Base-by-base conservation (phyloP, 306 rosid species). In the Oemleria cerasiformis region DNA sequence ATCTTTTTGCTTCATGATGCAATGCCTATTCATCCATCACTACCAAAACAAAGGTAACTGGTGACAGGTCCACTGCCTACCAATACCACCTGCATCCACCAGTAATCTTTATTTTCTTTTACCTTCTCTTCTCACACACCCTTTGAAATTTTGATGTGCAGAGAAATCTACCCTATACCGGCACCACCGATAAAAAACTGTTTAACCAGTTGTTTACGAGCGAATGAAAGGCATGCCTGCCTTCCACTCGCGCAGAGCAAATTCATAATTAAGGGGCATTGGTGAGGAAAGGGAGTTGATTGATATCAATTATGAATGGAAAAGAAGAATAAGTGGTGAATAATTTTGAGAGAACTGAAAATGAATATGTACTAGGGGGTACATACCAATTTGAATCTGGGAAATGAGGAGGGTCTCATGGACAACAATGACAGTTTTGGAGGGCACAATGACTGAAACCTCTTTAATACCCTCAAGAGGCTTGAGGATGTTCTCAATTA, bases 361-460 rank as follows among this genome's bases (percentile, higher is more conserved):
- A 69, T 34, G n/a, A 19, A 30, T 4, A 25, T 25, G 2, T 2
- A 47, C 1, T 47, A 8, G 44, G 9, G 43, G 48, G 47, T 40
- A 1, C 30, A 64, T 84, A 95, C 99, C 96, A 23, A 95, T 95
- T 77, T 95, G 97, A 59, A 85, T 57, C 54, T 86, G 97, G 0
- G 99, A 89, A 73, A 91, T 82, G 81, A 89, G 54, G 7, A 85
- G 77, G 57, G 36, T 73, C 39, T 95, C 96, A 25, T 95, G 97
- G 2, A 95, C 78, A 44, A 95, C 97, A 63, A 95, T 89, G 40
- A 95, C 92, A 5, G 99, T 95, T 73, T 92, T 79, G 0, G 99
- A 82, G 0, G 99, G 78, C 0, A 95, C 96, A 19, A 95, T 74
- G 45, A 91, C 97, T 0, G 88, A 77, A 21, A 91, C 83, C 80